Conservation (phyloP, 2,329 filamentous ascomycete species). For the Chaetomiaceae sp. region DNA sequence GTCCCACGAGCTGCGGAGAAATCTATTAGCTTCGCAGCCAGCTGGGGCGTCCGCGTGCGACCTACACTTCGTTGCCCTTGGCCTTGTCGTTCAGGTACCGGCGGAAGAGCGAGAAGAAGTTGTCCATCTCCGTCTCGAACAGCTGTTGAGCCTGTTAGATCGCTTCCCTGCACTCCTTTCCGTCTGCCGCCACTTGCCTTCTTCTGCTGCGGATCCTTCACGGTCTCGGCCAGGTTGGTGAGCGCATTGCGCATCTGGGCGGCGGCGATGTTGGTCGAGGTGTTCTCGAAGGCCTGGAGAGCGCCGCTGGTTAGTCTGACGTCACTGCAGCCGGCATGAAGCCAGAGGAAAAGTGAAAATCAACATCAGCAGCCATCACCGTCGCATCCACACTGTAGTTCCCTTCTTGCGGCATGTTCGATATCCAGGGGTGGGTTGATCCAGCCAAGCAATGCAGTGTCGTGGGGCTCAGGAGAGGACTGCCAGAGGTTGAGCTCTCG, state of each 20-base stretch:
- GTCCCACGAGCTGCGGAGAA: constrained; percentile 73
- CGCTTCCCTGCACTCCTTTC: neutral
- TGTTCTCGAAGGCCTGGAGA: constrained; percentile 95
- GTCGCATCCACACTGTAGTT: neutral
- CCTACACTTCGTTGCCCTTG: constrained; percentile 85
- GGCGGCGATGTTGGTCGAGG: constrained; percentile 93
- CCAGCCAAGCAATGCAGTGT: neutral
- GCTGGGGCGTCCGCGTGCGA: neutral
- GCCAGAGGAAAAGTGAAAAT: neutral
- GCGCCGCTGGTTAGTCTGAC: constrained; percentile 32
- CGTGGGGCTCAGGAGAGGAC: neutral
- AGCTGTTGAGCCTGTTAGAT: constrained; percentile 49
- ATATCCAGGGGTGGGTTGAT: neutral
- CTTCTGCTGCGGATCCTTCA: constrained; percentile 74
- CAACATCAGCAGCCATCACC: constrained; percentile 5
- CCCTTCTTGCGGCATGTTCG: neutral
- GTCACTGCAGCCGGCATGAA: neutral
- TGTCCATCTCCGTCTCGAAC: constrained; percentile 99
- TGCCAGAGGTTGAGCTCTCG: neutral
- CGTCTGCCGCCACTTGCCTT: constrained; percentile 57
- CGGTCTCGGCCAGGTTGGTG: constrained; percentile 86
- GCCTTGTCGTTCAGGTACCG: constrained; percentile 98
- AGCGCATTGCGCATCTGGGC: constrained; percentile 99
- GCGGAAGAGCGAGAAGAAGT: constrained; percentile 98
- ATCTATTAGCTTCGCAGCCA: constrained; percentile 22